Evolutionary conservation across 257 asterid species (phyloP), one percentile per base, ranked within the genome.

Genomic region (Cinchona pubescens): DNA sequence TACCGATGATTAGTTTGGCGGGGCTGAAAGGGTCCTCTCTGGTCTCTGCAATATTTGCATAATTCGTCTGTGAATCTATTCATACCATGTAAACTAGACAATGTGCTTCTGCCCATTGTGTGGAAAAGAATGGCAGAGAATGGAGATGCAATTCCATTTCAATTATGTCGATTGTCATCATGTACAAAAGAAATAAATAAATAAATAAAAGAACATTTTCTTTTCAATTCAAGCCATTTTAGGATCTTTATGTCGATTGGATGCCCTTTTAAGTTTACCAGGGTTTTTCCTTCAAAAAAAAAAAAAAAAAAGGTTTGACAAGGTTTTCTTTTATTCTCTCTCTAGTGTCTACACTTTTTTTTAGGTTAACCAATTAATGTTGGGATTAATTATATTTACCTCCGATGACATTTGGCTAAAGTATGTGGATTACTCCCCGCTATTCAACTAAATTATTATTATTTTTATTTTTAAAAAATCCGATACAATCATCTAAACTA

Each of bases 1-100:
- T 7, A 27, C 23, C 43, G 65, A 1, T 18, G 69, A 16, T 67
- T 32, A 56, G 29, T 38, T 60, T 23, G 30, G 9, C 16, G 58
- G 77, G 21, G 30, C 38, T 51, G 34, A 55, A 75, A 66, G 56
- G 9, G 23, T 18, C 46, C 27, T 27, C 18, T 2, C 15, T 48
- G 43, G 6, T 43, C 56, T 40, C 10, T 42, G 60, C 13, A 42
- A 23, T 9, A 5, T 29, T 2, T 42, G 7, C 14, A 12, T 12
- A 30, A 43, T 25, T 35, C 30, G 45, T 18, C 15, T 46, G 72
- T 74, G 60, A 27, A 73, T 72, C 29, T 72, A 45, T 18, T 71
- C 19, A 23, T 19, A 40, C 34, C 2, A 5, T 60, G 2, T 32
- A 14, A 29, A 29, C 18, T 59, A 37, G 2, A 14, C 42, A n/a